These are phyloP conservation scores for Emiliania huxleyi DNA, from an alignment of 78 protist genomes.

Conservation along the genomic window DNA sequence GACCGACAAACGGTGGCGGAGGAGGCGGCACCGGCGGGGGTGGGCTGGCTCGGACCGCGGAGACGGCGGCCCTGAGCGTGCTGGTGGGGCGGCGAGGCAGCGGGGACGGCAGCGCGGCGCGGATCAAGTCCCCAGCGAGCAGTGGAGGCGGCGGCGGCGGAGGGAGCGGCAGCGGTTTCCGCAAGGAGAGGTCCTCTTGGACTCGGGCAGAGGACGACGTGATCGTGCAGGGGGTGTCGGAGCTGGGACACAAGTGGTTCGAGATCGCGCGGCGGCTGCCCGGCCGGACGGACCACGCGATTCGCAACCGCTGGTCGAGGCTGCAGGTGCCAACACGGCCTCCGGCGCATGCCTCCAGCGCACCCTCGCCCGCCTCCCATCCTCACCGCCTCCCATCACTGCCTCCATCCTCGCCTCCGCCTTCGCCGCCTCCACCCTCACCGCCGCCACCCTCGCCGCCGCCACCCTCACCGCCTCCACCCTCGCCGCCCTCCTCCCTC, in stretches of 20 bases:
- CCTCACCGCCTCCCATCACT: no score
- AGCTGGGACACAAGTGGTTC: not conserved
- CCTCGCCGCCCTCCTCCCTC: no score
- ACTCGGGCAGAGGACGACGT: not conserved
- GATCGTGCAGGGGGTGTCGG: not conserved
- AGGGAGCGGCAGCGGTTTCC: not conserved
- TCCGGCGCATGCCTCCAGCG: no score
- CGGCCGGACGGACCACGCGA: slow-evolving; percentile 3
- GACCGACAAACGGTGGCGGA: not conserved
- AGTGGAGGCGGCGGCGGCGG: not conserved
- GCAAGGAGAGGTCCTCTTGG: not conserved
- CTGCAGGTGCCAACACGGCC: no score
- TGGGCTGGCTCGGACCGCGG: not conserved
- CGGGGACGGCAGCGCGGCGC: not conserved
- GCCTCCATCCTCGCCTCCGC: no score
- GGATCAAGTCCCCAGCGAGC: not conserved
- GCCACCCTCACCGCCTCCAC: no score
- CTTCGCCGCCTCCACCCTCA: no score
- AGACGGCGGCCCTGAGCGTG: not conserved
- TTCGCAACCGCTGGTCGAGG: not conserved
- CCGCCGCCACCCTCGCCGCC: no score
- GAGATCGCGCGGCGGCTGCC: not conserved
- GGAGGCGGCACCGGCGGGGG: not conserved
- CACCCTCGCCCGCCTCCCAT: no score
- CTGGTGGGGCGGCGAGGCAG: not conserved